Conservation (phyloP, 164 flowering plant species). For the Stephania yunnanensis region DNA sequence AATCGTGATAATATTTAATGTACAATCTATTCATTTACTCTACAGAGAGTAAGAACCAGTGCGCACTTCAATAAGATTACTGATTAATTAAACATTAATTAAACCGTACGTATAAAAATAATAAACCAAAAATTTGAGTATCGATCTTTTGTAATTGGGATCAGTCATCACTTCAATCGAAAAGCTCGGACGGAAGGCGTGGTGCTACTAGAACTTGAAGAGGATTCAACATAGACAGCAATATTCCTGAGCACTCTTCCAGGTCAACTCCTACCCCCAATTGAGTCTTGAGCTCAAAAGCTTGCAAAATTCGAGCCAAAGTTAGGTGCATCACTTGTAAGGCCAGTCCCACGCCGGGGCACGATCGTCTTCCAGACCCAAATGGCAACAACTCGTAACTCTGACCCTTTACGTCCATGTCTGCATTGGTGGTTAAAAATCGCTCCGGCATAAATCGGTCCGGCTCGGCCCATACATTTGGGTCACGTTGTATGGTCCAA, state of each 20-base stretch:
- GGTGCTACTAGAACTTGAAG: background rate
- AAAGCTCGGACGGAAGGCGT: background rate
- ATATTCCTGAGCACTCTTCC: background rate
- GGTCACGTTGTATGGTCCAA: slow-evolving; percentile 3
- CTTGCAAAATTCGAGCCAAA: slow-evolving; percentile 2
- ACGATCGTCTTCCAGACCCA: background rate
- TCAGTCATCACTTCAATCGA: background rate
- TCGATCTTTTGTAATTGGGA: too few relatives aligned
- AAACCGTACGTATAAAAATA: too few relatives aligned
- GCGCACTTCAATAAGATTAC: too few relatives aligned
- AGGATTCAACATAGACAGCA: background rate
- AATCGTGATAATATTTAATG: too few relatives aligned
- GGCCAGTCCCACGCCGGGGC: background rate
- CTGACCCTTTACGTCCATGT: background rate
- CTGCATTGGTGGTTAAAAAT: background rate
- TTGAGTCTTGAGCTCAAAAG: background rate
- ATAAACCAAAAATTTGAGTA: too few relatives aligned
- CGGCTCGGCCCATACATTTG: slow-evolving; percentile 4
- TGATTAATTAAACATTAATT: too few relatives aligned
- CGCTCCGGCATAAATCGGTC: background rate
- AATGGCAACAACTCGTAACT: background rate
- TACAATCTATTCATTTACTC: too few relatives aligned
- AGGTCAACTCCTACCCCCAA: background rate
- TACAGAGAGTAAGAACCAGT: too few relatives aligned
- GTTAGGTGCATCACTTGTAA: background rate